These are phyloP conservation scores for Plasmodium chabaudi DNA, from an alignment of 169 alveolate species.

Conservation along the genomic window DNA sequence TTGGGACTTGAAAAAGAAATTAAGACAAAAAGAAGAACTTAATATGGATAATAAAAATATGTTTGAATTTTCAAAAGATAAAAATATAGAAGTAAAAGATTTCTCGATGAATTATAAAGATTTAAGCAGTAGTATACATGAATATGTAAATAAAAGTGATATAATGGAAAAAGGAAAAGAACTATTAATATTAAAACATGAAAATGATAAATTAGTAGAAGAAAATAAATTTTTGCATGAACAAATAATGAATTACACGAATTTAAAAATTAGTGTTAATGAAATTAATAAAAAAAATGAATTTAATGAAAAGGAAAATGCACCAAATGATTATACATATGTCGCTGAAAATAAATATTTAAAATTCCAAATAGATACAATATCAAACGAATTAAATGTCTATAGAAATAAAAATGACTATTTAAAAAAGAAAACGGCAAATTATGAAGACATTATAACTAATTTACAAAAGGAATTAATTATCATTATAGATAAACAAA, in stretches of 20 bases:
- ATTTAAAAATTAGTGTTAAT: conserved; percentile 22
- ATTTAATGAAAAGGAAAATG: conserved; percentile 4
- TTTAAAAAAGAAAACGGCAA: conserved; percentile 42
- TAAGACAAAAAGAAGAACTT: conserved; percentile 56
- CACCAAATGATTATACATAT: conserved; percentile 13
- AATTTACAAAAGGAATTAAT: conserved; percentile 60
- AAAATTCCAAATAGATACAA: conserved; percentile 48
- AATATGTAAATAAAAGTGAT: conserved; percentile 8
- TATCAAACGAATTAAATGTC: conserved; percentile 43
- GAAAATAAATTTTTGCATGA: conserved; percentile 63
- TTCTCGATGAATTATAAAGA: conserved; percentile 39
- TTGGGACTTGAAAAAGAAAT: conserved; percentile 54
- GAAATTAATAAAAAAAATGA: conserved; percentile 33
- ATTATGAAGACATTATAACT: conserved; percentile 67
- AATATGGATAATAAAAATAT: neutral
- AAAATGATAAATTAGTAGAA: conserved; percentile 60
- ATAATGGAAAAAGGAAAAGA: conserved; percentile 23
- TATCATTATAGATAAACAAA: conserved; percentile 53
- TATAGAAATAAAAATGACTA: conserved; percentile 64
- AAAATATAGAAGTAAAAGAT: neutral
- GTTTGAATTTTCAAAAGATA: neutral
- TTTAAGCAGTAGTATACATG: conserved; percentile 21
- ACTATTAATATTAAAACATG: conserved; percentile 21
- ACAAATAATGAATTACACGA: conserved; percentile 29
- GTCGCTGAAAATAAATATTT: conserved; percentile 63